A percentile compares a stretch with the other conserved stretches of the same genome.
Evolutionary conservation across 2,329 filamentous ascomycete species (phyloP).

Genomic region (Beauveria rudraprayagi): DNA sequence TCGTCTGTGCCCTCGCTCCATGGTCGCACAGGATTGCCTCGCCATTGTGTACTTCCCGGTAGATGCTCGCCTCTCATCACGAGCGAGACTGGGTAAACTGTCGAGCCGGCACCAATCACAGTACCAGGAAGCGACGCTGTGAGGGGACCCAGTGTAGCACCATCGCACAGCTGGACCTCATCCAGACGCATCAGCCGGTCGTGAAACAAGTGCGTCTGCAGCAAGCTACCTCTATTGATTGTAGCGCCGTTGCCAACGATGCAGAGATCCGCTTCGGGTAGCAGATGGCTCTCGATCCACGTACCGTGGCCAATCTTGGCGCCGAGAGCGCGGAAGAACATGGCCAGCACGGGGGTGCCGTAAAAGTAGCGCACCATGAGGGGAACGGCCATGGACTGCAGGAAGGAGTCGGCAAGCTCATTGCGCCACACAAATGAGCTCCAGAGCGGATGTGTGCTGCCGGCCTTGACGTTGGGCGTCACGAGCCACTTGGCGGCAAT

Average conservation of each 20-base stretch:
- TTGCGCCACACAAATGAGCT: conserved; percentile 20
- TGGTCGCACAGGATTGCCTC: conserved; percentile 16
- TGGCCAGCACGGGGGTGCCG: conserved; percentile 15
- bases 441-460: conserved; percentile 17
- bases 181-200: conserved; percentile 18
- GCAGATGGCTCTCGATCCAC: conserved; percentile 17
- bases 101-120: conserved; percentile 15
- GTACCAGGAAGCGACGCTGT: conserved; percentile 16
- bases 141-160: conserved; percentile 15
- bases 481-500: conserved; percentile 16
- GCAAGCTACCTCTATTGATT: conserved; percentile 16
- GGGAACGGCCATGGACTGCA: conserved; percentile 30
- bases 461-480: conserved; percentile 13
- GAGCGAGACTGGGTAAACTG: conserved; percentile 15
- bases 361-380: conserved; percentile 14
- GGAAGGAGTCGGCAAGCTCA: conserved; percentile 52
- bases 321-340: conserved; percentile 15
- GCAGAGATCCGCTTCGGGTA: conserved; percentile 16
- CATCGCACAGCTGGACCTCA: conserved; percentile 14
- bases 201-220: conserved; percentile 18
- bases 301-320: conserved; percentile 17
- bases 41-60: conserved; percentile 15
- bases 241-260: conserved; percentile 15
- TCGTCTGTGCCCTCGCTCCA: conserved; percentile 11
- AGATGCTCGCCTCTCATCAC: conserved; percentile 18